Evolutionary conservation across 768 basidiomycete genomes (phyloP).

Genomic region (Termitomyces sp.): DNA sequence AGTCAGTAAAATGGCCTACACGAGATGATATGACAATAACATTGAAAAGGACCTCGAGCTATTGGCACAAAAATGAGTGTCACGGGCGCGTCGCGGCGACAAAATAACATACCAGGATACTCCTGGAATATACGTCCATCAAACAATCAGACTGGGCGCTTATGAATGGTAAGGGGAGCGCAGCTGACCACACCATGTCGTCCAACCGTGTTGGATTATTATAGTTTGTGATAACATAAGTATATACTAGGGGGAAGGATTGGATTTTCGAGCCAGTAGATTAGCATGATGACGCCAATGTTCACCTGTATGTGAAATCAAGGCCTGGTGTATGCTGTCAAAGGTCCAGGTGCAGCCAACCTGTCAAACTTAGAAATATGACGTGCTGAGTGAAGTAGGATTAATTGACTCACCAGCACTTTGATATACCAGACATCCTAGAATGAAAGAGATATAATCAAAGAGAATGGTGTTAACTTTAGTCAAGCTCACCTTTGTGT

Average conservation of each 20-base stretch:
- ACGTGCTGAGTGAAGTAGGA: background rate
- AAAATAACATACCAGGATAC: conserved; percentile 37
- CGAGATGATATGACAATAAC: conserved; percentile 22
- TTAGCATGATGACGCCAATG: background rate
- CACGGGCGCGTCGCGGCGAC: background rate
- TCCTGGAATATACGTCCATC: conserved; percentile 28
- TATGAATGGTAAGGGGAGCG: background rate
- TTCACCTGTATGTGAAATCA: conserved; percentile 51
- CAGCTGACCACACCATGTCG: conserved; percentile 41
- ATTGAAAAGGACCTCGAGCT: conserved; percentile 57
- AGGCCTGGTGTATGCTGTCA: conserved; percentile 47
- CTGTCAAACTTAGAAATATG: conserved; percentile 19
- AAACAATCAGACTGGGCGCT: background rate
- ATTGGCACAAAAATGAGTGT: background rate
- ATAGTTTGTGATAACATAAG: conserved; percentile 49
- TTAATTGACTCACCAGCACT: conserved; percentile 29
- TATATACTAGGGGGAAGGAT: conserved; percentile 36
- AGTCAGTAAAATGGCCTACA: background rate
- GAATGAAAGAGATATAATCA: conserved; percentile 1
- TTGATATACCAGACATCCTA: conserved; percentile 52
- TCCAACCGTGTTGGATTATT: conserved; percentile 33
- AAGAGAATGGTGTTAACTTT: background rate
- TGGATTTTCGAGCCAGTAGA: background rate
- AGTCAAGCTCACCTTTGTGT: conserved; percentile 27
- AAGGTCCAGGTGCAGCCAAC: conserved; percentile 44